Conservation (phyloP, 176 grass and related monocot species). For the Eleusine coracana region DNA sequence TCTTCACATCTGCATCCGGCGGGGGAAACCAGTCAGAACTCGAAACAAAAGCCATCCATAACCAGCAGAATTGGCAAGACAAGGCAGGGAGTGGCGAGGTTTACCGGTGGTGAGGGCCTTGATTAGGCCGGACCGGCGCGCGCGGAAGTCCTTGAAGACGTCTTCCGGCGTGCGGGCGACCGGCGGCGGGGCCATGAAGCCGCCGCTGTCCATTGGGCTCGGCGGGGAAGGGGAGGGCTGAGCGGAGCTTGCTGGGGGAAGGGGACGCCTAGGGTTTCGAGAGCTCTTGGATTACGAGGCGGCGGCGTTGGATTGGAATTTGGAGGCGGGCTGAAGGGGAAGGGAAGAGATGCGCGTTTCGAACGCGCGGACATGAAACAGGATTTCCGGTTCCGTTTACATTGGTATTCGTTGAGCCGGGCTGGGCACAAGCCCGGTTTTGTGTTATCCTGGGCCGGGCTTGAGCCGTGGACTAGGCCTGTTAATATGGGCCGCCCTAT, state of each 20-base stretch:
- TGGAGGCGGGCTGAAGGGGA: too few species aligned
- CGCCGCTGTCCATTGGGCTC: constrained; percentile 38
- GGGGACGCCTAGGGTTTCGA: background rate
- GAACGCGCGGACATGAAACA: too few species aligned
- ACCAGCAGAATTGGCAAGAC: background rate
- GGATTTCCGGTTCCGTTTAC: too few species aligned
- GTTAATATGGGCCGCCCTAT: too few species aligned
- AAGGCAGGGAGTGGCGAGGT: background rate
- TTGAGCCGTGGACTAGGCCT: too few species aligned
- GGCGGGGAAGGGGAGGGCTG: background rate
- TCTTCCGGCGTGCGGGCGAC: constrained; percentile 57
- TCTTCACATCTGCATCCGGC: constrained; percentile 54
- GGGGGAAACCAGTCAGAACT: constrained; percentile 7
- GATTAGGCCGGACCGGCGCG: constrained; percentile 60
- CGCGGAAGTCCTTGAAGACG: constrained; percentile 66
- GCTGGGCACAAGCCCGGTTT: too few species aligned
- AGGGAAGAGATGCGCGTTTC: too few species aligned
- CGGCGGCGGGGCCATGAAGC: constrained; percentile 24
- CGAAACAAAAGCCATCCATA: background rate
- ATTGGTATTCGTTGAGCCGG: too few species aligned
- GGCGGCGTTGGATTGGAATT: background rate
- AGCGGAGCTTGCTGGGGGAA: background rate
- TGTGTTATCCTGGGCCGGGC: too few species aligned
- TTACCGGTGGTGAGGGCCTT: constrained; percentile 69
- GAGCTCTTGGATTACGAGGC: background rate